These are phyloP conservation scores for Phytophthora cryptogea DNA, from an alignment of 352 stramenopile genomes.

Conservation along the genomic window DNA sequence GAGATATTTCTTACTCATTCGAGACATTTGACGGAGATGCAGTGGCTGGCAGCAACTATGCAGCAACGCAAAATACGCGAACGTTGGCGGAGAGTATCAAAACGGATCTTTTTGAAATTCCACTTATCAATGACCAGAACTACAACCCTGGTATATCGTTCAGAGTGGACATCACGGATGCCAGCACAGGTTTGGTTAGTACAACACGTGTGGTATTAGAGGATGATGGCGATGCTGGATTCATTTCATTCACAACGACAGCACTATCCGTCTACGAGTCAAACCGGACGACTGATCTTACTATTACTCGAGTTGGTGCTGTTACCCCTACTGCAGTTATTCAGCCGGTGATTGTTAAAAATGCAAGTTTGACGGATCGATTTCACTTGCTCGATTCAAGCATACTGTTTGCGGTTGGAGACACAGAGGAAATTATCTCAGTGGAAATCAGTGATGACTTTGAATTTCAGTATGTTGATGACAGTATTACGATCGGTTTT, in stretches of 20 bases:
- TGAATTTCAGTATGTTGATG: conserved; percentile 44
- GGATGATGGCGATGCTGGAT: conserved; percentile 64
- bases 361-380: conserved; percentile 27
- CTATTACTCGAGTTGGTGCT: conserved; percentile 36
- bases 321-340: conserved; percentile 36
- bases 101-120: conserved; percentile 30
- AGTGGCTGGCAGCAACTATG: conserved; percentile 43
- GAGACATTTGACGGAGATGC: conserved; percentile 41
- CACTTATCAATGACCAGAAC: conserved; percentile 44
- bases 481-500: conserved; percentile 48
- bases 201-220: conserved; percentile 40
- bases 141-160: conserved; percentile 57
- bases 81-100: conserved; percentile 40
- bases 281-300: conserved; percentile 23
- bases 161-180: conserved; percentile 41
- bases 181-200: conserved; percentile 17
- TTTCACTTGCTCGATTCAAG: conserved; percentile 41
- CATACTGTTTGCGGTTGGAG: conserved; percentile 42
- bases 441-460: conserved; percentile 46
- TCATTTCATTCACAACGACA: conserved; percentile 41
- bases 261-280: conserved; percentile 39
- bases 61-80: not conserved
- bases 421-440: conserved; percentile 17
- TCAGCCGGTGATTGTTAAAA: conserved; percentile 18
- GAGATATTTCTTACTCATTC: conserved; percentile 41